Conservation (phyloP, 768 basidiomycete genomes). For the Rhodotorula diobovata region DNA sequence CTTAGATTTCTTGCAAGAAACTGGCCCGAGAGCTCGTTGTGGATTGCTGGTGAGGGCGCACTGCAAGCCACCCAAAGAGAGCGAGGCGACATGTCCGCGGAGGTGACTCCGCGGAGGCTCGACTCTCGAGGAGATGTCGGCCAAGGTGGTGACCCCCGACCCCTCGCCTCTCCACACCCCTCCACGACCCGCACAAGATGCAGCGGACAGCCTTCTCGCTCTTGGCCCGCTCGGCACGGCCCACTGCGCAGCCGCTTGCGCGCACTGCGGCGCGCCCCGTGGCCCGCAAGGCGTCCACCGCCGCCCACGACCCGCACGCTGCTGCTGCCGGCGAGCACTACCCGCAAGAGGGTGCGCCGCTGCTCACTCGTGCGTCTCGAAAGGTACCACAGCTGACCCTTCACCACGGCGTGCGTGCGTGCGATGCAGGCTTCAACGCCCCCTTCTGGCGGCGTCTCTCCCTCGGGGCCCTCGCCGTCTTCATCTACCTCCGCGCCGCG, state of each 20-base stretch:
- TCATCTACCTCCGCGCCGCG: conserved; percentile 45
- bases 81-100: no score
- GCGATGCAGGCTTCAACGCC: conserved; percentile 47
- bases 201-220: background rate
- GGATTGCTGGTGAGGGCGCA: no score
- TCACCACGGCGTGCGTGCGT: no score
- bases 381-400: background rate
- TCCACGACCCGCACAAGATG: background rate
- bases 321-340: conserved; percentile 10
- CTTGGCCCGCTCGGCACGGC: background rate
- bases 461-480: conserved; percentile 42
- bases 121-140: background rate
- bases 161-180: background rate
- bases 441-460: conserved; percentile 46
- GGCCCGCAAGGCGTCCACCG: background rate
- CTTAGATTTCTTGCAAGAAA: no score
- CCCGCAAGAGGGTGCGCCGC: conserved; percentile 30
- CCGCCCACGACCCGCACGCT: conserved; percentile 11
- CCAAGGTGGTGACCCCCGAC: background rate
- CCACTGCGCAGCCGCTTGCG: background rate
- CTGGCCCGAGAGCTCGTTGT: no score
- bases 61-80: no score
- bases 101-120: no score
- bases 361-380: background rate
- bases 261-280: background rate